phyloP scores from a whole-genome alignment of 805 yeast genomes.

The Kluyveromyces wickerhamii region DNA sequence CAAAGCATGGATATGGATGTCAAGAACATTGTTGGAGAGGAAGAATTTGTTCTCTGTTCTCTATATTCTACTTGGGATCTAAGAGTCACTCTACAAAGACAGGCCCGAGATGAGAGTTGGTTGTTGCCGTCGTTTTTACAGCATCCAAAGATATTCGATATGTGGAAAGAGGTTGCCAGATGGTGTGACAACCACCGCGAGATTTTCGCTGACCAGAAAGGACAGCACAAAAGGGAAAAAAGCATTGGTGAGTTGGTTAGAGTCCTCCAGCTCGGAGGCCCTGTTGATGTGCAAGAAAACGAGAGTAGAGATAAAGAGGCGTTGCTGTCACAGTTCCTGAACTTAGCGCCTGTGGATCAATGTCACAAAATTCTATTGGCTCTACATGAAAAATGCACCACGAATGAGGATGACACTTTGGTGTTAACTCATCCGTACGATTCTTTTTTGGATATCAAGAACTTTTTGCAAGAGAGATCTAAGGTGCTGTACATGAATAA shows the following conservation, averaged over 20 bases:
- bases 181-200: conserved; percentile 60
- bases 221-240: conserved; percentile 9
- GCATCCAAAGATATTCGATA: conserved; percentile 68
- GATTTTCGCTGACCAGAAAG: conserved; percentile 11
- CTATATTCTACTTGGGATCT: conserved; percentile 59
- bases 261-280: conserved; percentile 34
- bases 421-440: conserved; percentile 72
- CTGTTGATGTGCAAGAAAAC: no score
- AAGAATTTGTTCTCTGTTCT: conserved; percentile 59
- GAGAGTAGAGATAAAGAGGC: no score
- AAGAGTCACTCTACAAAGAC: conserved; percentile 70
- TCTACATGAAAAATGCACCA: conserved; percentile 31
- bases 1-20: conserved; percentile 43
- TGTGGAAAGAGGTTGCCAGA: conserved; percentile 61
- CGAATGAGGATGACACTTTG: conserved; percentile 40
- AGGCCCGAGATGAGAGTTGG: conserved; percentile 69
- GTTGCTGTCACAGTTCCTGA: background rate
- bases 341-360: conserved; percentile 17
- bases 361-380: conserved; percentile 23
- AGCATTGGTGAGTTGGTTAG: conserved; percentile 20
- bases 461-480: conserved; percentile 63
- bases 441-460: conserved; percentile 59
- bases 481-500: conserved; percentile 74
- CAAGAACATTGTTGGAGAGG: conserved; percentile 33
- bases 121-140: conserved; percentile 67